These are phyloP conservation scores for Hymenoscyphus fraxineus DNA, from an alignment of 2,329 filamentous ascomycete genomes.

Conservation along the genomic window DNA sequence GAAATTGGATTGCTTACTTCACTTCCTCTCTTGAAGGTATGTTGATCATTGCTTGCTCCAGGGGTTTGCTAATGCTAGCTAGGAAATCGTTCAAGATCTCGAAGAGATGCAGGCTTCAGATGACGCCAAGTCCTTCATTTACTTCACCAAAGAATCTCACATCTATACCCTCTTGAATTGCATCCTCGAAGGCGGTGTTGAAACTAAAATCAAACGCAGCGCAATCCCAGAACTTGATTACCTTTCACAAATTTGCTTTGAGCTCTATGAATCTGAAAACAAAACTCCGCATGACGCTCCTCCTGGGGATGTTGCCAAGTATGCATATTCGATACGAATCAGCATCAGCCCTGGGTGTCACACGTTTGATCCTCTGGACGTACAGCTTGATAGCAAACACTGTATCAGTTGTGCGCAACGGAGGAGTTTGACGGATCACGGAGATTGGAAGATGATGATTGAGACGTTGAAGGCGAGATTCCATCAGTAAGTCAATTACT, in stretches of 20 bases:
- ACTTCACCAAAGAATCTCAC: conserved; percentile 98
- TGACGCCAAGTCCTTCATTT: conserved; percentile 93
- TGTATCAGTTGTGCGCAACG: conserved; percentile 93
- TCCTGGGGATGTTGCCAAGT: conserved; percentile 40
- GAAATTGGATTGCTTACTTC: conserved; percentile 96
- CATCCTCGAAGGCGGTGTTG: conserved; percentile 92
- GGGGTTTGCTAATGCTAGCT: conserved; percentile 14
- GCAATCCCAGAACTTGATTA: conserved; percentile 97
- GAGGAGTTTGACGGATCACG: conserved; percentile 82
- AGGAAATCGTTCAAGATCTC: conserved; percentile 94
- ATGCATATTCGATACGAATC: conserved; percentile 94
- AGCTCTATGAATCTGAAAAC: conserved; percentile 93
- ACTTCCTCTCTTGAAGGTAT: conserved; percentile 69
- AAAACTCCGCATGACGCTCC: conserved; percentile 32
- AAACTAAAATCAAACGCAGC: conserved; percentile 93
- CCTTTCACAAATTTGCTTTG: conserved; percentile 94
- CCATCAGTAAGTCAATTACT: conserved; percentile 63
- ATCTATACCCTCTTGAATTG: conserved; percentile 98
- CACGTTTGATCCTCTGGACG: conserved; percentile 91
- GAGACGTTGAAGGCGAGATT: conserved; percentile 94
- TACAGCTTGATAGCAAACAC: conserved; percentile 93
- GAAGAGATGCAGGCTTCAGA: conserved; percentile 96
- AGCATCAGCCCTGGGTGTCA: conserved; percentile 94
- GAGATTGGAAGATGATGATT: conserved; percentile 95
- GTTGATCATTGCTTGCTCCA: neutral